phyloP scores from a whole-genome alignment of 495 filamentous ascomycete species.

The Platismatia glauca region DNA sequence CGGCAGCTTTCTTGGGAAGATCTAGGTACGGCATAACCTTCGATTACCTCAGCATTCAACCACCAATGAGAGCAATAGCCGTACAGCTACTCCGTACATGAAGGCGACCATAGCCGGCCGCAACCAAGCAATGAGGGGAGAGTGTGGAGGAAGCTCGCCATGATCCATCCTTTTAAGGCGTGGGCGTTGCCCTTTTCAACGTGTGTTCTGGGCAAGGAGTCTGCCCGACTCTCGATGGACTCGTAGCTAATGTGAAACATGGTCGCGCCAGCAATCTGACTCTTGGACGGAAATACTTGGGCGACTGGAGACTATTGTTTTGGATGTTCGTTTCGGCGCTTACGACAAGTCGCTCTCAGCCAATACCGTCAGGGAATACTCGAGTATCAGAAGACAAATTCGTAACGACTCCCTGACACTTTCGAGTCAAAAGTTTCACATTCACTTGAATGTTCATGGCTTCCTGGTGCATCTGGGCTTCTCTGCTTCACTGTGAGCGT shows the following conservation, averaged over 20 bases:
- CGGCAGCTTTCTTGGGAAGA: no score
- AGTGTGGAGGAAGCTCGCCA: no score
- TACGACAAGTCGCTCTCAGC: slow-evolving; percentile 10
- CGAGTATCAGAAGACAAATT: slow-evolving; percentile 6
- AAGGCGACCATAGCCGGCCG: no score
- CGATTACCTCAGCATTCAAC: no score
- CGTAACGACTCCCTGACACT: slow-evolving; percentile 13
- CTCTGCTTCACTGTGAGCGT: slow-evolving; percentile 1
- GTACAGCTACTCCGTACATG: no score
- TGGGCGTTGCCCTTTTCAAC: no score
- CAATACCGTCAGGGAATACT: slow-evolving; percentile 11
- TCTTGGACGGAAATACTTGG: slow-evolving; percentile 5
- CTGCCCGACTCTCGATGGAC: no score
- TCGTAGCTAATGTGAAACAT: background rate
- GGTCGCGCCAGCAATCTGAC: background rate
- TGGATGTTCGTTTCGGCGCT: slow-evolving; percentile 7
- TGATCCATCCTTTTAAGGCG: no score
- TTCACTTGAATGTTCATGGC: slow-evolving; percentile 10
- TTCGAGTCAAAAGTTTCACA: slow-evolving; percentile 20
- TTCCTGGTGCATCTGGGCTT: slow-evolving; percentile 17
- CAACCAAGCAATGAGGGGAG: no score
- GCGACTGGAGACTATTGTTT: slow-evolving; percentile 6
- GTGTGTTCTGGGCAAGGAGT: background rate
- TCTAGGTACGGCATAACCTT: no score
- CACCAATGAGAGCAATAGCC: no score